A percentile compares a stretch with the other conserved stretches of the same genome.
Evolutionary conservation across 306 rosid genomes (phyloP).

Genomic region (Arachis stenosperma): DNA sequence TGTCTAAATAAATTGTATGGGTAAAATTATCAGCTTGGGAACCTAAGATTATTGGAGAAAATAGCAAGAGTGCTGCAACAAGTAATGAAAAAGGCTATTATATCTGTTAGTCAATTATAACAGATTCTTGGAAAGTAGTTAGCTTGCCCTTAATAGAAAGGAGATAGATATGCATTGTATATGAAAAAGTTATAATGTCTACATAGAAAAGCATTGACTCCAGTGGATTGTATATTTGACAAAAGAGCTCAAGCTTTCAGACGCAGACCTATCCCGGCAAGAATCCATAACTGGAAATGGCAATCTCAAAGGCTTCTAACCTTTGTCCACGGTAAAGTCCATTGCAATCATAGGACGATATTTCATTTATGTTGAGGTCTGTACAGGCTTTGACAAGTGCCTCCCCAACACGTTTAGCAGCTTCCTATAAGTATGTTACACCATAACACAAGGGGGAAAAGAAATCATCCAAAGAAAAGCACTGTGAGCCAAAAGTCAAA

Average conservation of each 20-base stretch:
- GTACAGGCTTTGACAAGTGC: conserved; percentile 70
- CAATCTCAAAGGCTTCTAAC: conserved; percentile 74
- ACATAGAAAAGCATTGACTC: neutral
- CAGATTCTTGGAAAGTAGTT: no score
- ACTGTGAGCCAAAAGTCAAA: neutral
- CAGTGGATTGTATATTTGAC: conserved; percentile 4
- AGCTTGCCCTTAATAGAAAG: no score
- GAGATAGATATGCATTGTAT: no score
- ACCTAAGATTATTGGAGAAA: no score
- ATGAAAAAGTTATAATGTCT: neutral
- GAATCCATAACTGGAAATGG: conserved; percentile 69
- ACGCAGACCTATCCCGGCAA: conserved; percentile 52
- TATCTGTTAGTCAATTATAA: no score
- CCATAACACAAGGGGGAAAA: neutral
- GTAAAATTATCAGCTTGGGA: no score
- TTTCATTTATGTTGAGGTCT: conserved; percentile 66
- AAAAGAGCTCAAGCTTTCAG: neutral
- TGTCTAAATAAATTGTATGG: no score
- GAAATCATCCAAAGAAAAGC: no score
- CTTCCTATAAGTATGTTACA: conserved; percentile 54
- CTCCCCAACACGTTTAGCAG: conserved; percentile 81
- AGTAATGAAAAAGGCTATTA: no score
- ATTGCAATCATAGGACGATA: conserved; percentile 78
- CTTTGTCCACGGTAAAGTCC: conserved; percentile 68
- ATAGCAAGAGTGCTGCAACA: no score